Base-by-base conservation (phyloP, 73 alveolate species). In the Symbiodinium pilosum region DNA sequence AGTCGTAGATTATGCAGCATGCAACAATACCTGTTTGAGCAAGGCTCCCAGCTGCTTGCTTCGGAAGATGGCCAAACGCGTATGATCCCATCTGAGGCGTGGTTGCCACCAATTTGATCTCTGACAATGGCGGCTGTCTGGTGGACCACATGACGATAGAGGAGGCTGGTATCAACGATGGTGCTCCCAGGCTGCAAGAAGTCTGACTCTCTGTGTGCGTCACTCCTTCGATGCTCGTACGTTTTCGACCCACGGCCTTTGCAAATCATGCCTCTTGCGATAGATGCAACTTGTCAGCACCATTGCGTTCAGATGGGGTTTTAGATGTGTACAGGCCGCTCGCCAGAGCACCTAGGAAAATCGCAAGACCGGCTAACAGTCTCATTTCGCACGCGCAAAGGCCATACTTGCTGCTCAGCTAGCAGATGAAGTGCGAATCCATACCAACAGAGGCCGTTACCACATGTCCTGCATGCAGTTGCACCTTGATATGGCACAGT, bases 61-160 rank as follows among this genome's bases (percentile, higher is more conserved):
- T 24, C 68, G 12, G 12, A 16, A n/a, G n/a, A n/a, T n/a, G n/a
- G n/a, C n/a, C 68, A 24, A 51, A 24, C 21, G 28, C 28, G 21
- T 16, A 51, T 16, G 28, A 16, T 24, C 1, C 68, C 68, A 16
- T 16, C 68, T 16, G 73, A 54, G 73, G 81, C 38, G 81, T 64
- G 39, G 81, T 64, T 32, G 81, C 81, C 20, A 64, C 81, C 20
- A 64, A 38, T 38, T 64, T 64, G 81, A 64, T 64, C 81, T 64
- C 81, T 64, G 81, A 64, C 81, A 24, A 34, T 38, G 81, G 81
- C 81, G 81, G 81, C 81, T 64, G 81, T 28, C 81, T 64, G 24
- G 16, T 64, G 81, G 81, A 64, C 6, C 81, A 64, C 81, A 64
- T 64, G 81, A 64, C 81, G 24, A 28, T 64, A 28, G 81, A 34